These are phyloP conservation scores for Striga asiatica DNA, from an alignment of 257 asterid species.

Conservation along the genomic window DNA sequence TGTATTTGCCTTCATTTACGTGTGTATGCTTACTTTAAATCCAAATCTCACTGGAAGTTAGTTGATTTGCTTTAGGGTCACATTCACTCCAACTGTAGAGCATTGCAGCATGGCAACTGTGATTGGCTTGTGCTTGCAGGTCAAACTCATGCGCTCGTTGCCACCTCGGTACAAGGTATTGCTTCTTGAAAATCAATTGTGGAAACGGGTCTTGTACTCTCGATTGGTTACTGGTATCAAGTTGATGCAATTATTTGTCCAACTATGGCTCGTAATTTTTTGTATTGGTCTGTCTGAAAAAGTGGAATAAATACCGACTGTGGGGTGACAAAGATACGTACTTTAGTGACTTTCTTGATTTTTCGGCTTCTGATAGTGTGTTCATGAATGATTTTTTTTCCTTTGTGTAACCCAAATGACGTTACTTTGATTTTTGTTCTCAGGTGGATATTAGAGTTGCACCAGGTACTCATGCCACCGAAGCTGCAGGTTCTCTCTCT, in stretches of 20 bases:
- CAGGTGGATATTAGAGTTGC: conserved; percentile 94
- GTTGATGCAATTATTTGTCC: not conserved
- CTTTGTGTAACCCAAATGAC: not conserved
- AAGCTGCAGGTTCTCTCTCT: conserved; percentile 80
- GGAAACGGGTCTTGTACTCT: not conserved
- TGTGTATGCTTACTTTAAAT: conserved; percentile 3
- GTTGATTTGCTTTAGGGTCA: conserved; percentile 48
- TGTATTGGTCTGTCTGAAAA: not conserved
- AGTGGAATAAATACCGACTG: no score
- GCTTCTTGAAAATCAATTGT: conserved; percentile 2
- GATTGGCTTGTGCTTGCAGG: conserved; percentile 89
- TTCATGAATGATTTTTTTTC: not conserved
- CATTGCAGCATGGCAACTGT: conserved; percentile 92
- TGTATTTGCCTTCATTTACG: conserved; percentile 2
- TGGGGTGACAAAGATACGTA: no score
- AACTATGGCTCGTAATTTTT: not conserved
- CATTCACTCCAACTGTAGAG: conserved; percentile 95
- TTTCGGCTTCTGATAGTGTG: conserved; percentile 4
- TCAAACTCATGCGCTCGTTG: conserved; percentile 83
- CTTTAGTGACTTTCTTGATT: no score
- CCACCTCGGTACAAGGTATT: conserved; percentile 80
- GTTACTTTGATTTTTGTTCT: not conserved
- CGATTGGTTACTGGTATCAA: not conserved
- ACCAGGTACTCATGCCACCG: conserved; percentile 88
- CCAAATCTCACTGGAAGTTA: not conserved